phyloP scores from a whole-genome alignment of 345 rosid genomes.

The Arabidopsis suecica region DNA sequence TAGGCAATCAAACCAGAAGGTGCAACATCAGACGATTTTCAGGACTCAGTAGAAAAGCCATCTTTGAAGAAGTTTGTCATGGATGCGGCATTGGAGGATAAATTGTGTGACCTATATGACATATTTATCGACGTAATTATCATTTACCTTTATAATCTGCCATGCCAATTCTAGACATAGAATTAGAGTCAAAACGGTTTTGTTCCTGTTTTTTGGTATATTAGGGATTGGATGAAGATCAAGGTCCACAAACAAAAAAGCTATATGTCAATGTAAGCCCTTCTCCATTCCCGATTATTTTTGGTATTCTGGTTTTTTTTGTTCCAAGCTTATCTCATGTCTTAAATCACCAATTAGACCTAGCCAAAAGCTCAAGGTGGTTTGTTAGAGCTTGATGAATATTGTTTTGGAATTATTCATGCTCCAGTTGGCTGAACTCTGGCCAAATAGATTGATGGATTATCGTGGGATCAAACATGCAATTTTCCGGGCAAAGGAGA shows the following conservation, averaged over 20 bases:
- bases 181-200: conserved; percentile 17
- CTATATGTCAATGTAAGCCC: conserved; percentile 67
- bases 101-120: conserved; percentile 92
- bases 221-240: conserved; percentile 76
- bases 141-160: conserved; percentile 3
- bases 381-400: neutral
- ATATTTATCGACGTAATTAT: conserved; percentile 79
- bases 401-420: conserved; percentile 24
- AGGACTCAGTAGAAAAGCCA: conserved; percentile 63
- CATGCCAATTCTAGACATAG: conserved; percentile 4
- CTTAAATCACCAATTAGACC: neutral
- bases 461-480: conserved; percentile 56
- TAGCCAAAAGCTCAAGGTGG: neutral
- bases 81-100: conserved; percentile 84
- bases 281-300: neutral
- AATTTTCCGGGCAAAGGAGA: conserved; percentile 56
- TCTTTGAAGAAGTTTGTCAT: conserved; percentile 62
- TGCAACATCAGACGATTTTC: conserved; percentile 75
- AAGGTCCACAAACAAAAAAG: conserved; percentile 84
- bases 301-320: neutral
- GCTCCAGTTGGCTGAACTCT: conserved; percentile 58
- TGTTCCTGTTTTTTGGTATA: conserved; percentile 25
- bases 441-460: conserved; percentile 64
- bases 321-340: conserved; percentile 21
- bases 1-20: conserved; percentile 63